A percentile compares a stretch with the other conserved stretches of the same genome.
These are phyloP conservation scores for Dittrichia graveolens DNA, from an alignment of 129 eudicot species.

Conservation along the genomic window DNA sequence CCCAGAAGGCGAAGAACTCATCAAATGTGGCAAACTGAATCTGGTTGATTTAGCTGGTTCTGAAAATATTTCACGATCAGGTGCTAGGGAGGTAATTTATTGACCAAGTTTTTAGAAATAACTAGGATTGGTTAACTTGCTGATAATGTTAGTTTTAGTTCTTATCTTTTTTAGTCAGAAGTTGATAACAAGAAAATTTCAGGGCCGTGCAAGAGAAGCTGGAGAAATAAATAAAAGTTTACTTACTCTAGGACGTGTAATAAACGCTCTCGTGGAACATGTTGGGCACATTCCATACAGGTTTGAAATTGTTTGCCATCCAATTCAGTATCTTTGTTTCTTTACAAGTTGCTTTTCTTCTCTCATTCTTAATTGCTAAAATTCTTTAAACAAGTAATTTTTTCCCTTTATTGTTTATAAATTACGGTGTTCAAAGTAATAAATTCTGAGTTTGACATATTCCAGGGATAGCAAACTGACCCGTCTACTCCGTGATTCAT, in stretches of 20 bases:
- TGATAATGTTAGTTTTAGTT: background rate
- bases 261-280: slow-evolving; percentile 92
- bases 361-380: background rate
- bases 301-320: slow-evolving; percentile 45
- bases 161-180: background rate
- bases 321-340: too few relatives aligned
- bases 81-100: slow-evolving; percentile 93
- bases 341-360: background rate
- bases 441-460: background rate
- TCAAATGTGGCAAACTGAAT: slow-evolving; percentile 94
- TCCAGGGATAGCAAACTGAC: slow-evolving; percentile 94
- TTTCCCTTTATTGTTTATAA: background rate
- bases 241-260: slow-evolving; percentile 93
- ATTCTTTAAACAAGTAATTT: background rate
- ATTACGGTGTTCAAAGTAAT: background rate
- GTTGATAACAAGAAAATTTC: too few relatives aligned
- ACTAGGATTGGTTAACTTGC: background rate
- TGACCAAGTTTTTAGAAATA: background rate
- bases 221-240: slow-evolving; percentile 96
- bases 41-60: slow-evolving; percentile 98
- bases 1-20: slow-evolving; percentile 98
- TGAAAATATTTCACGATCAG: slow-evolving; percentile 98
- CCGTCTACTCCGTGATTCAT: slow-evolving; percentile 87
- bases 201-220: slow-evolving; percentile 99
- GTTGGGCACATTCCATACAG: slow-evolving; percentile 95